Evolutionary conservation across 139 green algal species (phyloP).

Genomic region (Pseudopediastrum boryanum): DNA sequence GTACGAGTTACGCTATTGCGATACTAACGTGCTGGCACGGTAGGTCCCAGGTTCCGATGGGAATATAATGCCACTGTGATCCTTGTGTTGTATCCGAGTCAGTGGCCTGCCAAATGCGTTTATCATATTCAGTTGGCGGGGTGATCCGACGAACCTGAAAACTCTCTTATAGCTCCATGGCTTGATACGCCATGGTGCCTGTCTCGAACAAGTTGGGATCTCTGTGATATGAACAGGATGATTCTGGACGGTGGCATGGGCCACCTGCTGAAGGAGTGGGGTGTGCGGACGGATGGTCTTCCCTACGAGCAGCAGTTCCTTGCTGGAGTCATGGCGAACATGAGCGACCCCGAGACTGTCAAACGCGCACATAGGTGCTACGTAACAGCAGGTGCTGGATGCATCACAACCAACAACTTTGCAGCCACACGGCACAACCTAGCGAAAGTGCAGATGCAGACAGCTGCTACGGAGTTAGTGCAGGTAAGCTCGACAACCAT

Average conservation of each 20-base stretch:
- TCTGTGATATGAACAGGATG: no score
- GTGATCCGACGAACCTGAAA: no score
- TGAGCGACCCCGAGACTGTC: slow-evolving; percentile 44
- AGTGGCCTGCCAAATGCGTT: no score
- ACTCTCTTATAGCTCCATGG: no score
- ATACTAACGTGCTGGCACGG: no score
- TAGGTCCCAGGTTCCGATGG: no score
- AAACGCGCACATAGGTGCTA: slow-evolving; percentile 48
- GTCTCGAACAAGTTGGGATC: no score
- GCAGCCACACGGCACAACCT: slow-evolving; percentile 48
- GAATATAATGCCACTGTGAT: no score
- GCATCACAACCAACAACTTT: slow-evolving; percentile 72
- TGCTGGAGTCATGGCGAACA: slow-evolving; percentile 49
- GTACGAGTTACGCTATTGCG: no score
- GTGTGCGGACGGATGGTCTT: slow-evolving; percentile 25
- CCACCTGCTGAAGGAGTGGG: slow-evolving; percentile 45
- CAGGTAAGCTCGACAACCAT: not conserved
- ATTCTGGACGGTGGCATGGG: slow-evolving; percentile 66
- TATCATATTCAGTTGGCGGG: no score
- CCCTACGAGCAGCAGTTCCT: slow-evolving; percentile 52
- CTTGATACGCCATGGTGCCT: no score
- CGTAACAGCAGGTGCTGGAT: slow-evolving; percentile 45
- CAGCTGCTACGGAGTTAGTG: not conserved
- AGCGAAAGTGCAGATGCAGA: slow-evolving; percentile 16
- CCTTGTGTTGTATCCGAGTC: no score